Conservation (phyloP, 495 filamentous ascomycete genomes). For the Acidiella bohemica region DNA sequence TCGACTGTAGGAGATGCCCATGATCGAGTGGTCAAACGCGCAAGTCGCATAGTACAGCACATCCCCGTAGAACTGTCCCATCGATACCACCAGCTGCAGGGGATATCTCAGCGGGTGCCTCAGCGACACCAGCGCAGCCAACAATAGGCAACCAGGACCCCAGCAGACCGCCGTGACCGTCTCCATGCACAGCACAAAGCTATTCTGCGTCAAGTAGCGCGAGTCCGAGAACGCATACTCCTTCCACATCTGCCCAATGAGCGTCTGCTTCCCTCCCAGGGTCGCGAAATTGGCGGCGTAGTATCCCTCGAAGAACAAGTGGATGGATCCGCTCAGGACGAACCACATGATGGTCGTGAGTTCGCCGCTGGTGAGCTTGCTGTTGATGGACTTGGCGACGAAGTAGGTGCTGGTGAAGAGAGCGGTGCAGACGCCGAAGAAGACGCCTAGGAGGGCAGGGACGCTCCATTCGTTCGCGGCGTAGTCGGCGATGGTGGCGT, state of each 20-base stretch:
- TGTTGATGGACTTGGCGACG: constrained; percentile 32
- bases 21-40: constrained; percentile 49
- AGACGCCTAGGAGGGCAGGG: constrained; percentile 34
- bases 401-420: constrained; percentile 36
- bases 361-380: constrained; percentile 33
- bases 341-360: constrained; percentile 49
- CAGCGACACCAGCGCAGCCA: constrained; percentile 46
- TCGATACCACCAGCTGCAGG: constrained; percentile 55
- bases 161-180: constrained; percentile 67
- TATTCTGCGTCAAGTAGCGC: constrained; percentile 63
- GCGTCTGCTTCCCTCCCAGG: constrained; percentile 44
- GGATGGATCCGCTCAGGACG: constrained; percentile 46
- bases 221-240: constrained; percentile 78
- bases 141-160: constrained; percentile 67
- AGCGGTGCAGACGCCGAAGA: constrained; percentile 33
- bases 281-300: constrained; percentile 52
- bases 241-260: constrained; percentile 77
- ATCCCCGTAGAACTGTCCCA: constrained; percentile 78
- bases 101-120: constrained; percentile 52
- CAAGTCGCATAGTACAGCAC: constrained; percentile 75
- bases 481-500: constrained; percentile 48
- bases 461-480: constrained; percentile 41
- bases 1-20: constrained; percentile 48
- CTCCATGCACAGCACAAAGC: constrained; percentile 75
- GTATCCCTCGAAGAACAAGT: constrained; percentile 79